A percentile compares a stretch with the other conserved stretches of the same genome.
phyloP scores from a whole-genome alignment of 2,329 filamentous ascomycete species.

The Trichophyton mentagrophytes region DNA sequence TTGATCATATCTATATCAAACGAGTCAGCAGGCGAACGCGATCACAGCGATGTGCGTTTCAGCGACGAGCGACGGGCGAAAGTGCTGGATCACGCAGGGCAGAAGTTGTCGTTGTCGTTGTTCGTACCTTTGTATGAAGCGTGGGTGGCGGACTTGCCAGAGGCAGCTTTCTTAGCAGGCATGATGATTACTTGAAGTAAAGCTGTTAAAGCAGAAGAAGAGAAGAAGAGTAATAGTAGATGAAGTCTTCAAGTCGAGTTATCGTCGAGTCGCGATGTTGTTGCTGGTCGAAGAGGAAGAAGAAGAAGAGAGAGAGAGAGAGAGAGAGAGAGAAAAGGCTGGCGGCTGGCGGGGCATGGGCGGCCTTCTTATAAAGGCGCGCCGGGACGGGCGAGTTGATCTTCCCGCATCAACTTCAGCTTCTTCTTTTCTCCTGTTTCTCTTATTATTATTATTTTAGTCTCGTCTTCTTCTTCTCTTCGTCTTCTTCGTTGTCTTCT shows the following conservation, averaged over 20 bases:
- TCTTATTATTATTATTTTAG: constrained; percentile 13
- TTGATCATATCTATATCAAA: constrained; percentile 54
- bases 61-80: constrained; percentile 33
- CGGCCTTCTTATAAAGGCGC: constrained; percentile 10
- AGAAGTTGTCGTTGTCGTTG: constrained; percentile 13
- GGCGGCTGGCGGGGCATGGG: constrained; percentile 15
- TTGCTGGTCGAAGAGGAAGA: constrained; percentile 3
- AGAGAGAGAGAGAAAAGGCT: constrained; percentile 25
- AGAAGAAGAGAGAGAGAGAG: constrained; percentile 18
- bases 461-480: constrained; percentile 6
- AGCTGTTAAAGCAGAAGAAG: constrained; percentile 10
- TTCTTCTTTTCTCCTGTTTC: constrained; percentile 7
- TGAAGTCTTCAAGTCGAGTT: background rate
- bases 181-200: constrained; percentile 28
- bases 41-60: constrained; percentile 31
- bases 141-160: constrained; percentile 43
- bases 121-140: constrained; percentile 54
- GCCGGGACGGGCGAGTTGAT: constrained; percentile 2
- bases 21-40: constrained; percentile 44
- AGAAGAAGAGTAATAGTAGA: constrained; percentile 8
- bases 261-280: background rate
- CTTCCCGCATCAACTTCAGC: background rate
- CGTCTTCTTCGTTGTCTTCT: background rate
- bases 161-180: constrained; percentile 52
- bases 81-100: background rate